These are phyloP conservation scores for Durusdinium trenchii DNA, from an alignment of 73 alveolate genomes.

Conservation along the genomic window DNA sequence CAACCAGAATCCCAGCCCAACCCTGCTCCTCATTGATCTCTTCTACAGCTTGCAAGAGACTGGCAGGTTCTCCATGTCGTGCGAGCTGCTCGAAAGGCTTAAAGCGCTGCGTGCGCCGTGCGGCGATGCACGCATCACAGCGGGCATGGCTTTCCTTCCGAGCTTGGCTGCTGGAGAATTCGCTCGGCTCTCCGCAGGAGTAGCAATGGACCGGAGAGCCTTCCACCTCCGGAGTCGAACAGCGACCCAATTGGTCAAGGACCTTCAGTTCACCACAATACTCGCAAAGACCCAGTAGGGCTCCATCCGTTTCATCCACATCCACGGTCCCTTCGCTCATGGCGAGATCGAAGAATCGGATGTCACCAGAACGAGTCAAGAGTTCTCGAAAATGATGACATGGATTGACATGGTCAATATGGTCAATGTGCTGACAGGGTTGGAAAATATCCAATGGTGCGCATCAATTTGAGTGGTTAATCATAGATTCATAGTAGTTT, in stretches of 20 bases:
- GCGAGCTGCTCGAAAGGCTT: not conserved
- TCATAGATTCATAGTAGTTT: too few species aligned
- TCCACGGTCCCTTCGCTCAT: too few species aligned
- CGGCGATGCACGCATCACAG: constrained; percentile 19
- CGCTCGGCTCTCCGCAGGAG: constrained; percentile 55
- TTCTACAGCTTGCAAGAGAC: constrained; percentile 19
- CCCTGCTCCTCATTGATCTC: constrained; percentile 13
- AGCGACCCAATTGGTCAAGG: constrained; percentile 10
- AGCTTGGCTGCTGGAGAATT: constrained; percentile 65
- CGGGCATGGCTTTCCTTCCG: constrained; percentile 73
- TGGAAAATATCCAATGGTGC: too few species aligned
- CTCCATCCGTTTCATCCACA: too few species aligned
- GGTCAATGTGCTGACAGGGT: too few species aligned
- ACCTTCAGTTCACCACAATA: constrained; percentile 57
- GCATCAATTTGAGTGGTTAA: too few species aligned
- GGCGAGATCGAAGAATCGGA: too few species aligned
- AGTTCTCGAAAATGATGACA: too few species aligned
- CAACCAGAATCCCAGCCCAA: too few species aligned
- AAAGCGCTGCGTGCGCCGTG: not conserved
- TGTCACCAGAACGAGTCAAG: too few species aligned
- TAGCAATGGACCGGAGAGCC: constrained; percentile 51
- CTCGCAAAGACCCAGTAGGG: constrained; percentile 2
- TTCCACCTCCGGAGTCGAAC: constrained; percentile 71
- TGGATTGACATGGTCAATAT: too few species aligned
- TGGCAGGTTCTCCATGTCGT: not conserved